These are phyloP conservation scores for Cercospora janseana DNA, from an alignment of 2,329 filamentous ascomycete genomes.

Conservation along the genomic window DNA sequence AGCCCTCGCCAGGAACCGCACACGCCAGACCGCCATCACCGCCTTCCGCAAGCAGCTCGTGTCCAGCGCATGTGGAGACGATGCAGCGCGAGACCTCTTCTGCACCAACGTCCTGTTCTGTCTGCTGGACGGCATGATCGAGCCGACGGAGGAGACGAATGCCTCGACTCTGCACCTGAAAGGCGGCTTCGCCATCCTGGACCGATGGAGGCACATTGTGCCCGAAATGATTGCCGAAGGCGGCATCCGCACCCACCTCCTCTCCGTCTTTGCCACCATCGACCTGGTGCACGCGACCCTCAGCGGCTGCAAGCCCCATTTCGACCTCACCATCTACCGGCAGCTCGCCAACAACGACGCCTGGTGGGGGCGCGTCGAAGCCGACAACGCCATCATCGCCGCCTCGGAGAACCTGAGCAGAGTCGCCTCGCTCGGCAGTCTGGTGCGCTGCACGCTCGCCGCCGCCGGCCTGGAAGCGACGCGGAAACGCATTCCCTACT, in stretches of 20 bases:
- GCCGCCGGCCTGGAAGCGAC: background rate
- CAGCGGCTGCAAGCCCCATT: slow-evolving; percentile 19
- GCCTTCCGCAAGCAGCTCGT: slow-evolving; percentile 19
- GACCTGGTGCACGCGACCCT: slow-evolving; percentile 19
- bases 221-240: slow-evolving; percentile 15
- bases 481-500: background rate
- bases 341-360: slow-evolving; percentile 17
- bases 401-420: slow-evolving; percentile 9
- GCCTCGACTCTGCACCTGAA: slow-evolving; percentile 21
- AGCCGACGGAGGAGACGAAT: slow-evolving; percentile 17
- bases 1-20: slow-evolving; percentile 10
- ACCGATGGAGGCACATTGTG: slow-evolving; percentile 18
- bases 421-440: slow-evolving; percentile 14
- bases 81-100: slow-evolving; percentile 17
- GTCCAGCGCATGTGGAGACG: slow-evolving; percentile 5
- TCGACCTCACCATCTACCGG: slow-evolving; percentile 14
- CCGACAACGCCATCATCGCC: slow-evolving; percentile 5
- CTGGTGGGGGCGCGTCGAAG: slow-evolving; percentile 19
- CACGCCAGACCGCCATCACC: slow-evolving; percentile 19
- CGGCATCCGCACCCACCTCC: slow-evolving; percentile 18
- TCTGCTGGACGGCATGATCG: slow-evolving; percentile 23
- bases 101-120: slow-evolving; percentile 18
- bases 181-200: slow-evolving; percentile 24
- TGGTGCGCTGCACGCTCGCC: slow-evolving; percentile 7
- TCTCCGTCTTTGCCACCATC: slow-evolving; percentile 20